These are phyloP conservation scores for Rhodotorula sp. DNA, from an alignment of 1,284 basidiomycete species.

Conservation along the genomic window DNA sequence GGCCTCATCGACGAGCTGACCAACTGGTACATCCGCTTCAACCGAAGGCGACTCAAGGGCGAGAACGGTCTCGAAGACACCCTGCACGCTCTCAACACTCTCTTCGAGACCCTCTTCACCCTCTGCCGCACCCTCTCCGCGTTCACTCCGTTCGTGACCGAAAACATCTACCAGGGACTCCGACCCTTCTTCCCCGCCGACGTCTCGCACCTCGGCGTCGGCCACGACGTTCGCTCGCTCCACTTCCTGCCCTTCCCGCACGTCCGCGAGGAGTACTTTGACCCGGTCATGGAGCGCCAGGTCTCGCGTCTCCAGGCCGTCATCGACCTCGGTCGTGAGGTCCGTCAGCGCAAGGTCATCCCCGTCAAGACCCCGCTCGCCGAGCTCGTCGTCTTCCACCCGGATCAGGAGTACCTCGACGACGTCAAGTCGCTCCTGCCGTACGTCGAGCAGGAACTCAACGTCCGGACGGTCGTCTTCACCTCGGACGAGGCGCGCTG, in stretches of 20 bases:
- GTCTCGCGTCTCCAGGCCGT: constrained; percentile 92
- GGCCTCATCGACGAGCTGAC: constrained; percentile 94
- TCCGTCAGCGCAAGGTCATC: constrained; percentile 83
- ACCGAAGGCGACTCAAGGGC: constrained; percentile 91
- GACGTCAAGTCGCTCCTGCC: constrained; percentile 81
- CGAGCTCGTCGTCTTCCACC: constrained; percentile 92
- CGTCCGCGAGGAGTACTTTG: constrained; percentile 92
- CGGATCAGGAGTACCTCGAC: constrained; percentile 75
- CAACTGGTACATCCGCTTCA: constrained; percentile 99
- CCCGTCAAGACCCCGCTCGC: constrained; percentile 94
- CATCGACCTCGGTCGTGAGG: constrained; percentile 85
- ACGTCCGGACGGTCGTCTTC: constrained; percentile 85
- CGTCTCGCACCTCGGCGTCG: constrained; percentile 54
- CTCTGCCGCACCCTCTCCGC: constrained; percentile 95
- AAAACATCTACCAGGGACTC: constrained; percentile 93
- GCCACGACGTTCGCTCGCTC: constrained; percentile 78
- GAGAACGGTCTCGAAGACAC: constrained; percentile 90
- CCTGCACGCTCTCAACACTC: constrained; percentile 81
- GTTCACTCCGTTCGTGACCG: constrained; percentile 96
- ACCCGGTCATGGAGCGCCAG: constrained; percentile 91
- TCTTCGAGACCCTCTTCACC: constrained; percentile 94
- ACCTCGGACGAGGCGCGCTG: constrained; percentile 81
- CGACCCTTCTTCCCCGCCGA: constrained; percentile 71
- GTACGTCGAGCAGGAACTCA: constrained; percentile 94
- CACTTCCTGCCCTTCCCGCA: constrained; percentile 95